Evolutionary conservation across 176 grass and related monocot species (phyloP).

Genomic region (Raddia guianensis): DNA sequence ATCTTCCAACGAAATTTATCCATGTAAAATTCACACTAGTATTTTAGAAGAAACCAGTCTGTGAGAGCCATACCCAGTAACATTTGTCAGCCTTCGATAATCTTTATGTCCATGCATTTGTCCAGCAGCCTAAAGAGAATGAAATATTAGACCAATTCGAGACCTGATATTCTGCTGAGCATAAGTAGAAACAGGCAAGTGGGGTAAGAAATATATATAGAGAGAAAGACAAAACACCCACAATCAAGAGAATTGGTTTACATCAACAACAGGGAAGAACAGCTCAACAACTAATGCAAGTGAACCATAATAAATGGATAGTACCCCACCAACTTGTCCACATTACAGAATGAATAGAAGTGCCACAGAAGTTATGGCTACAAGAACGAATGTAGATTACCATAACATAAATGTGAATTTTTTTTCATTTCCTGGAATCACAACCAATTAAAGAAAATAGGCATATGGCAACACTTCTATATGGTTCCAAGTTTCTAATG

Average conservation of each 20-base stretch:
- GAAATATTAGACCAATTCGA: slow-evolving; percentile 35
- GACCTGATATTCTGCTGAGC: background rate
- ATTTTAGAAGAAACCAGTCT: slow-evolving; percentile 3
- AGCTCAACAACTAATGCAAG: slow-evolving; percentile 10
- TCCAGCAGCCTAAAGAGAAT: slow-evolving; percentile 54
- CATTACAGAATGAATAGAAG: slow-evolving; percentile 23
- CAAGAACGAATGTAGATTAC: slow-evolving; percentile 3
- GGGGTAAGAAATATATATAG: background rate
- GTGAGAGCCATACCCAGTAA: slow-evolving; percentile 50
- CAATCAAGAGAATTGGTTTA: slow-evolving; percentile 27
- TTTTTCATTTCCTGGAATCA: slow-evolving; percentile 11
- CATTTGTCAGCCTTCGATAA: slow-evolving; percentile 44
- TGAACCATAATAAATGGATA: slow-evolving; percentile 20
- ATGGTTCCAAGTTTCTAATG: slow-evolving; percentile 31
- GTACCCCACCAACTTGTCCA: slow-evolving; percentile 1
- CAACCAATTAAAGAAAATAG: slow-evolving; percentile 33
- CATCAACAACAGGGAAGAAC: slow-evolving; percentile 24
- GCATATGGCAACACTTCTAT: slow-evolving; percentile 17
- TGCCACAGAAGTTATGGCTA: slow-evolving; percentile 27
- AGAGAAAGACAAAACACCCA: background rate
- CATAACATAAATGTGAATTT: slow-evolving; percentile 1
- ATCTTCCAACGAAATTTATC: slow-evolving; percentile 17
- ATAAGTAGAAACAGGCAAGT: background rate
- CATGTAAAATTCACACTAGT: slow-evolving; percentile 1
- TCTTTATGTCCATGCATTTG: slow-evolving; percentile 58